Base-by-base conservation (phyloP, 2,329 filamentous ascomycete species). In the Penicillium crustosum region DNA sequence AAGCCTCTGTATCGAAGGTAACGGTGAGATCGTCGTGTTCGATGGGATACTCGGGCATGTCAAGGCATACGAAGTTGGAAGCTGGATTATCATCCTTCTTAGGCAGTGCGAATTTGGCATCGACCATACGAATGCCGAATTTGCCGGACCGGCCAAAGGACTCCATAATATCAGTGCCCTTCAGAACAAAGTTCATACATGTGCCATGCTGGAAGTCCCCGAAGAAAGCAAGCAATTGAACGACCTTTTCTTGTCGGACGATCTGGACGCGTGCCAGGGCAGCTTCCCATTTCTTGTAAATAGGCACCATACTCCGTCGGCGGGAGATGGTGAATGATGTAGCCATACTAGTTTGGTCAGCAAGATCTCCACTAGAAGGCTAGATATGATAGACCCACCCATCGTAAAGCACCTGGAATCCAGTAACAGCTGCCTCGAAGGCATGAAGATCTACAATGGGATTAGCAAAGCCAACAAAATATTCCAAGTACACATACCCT, bases 261-360 rank as follows among this genome's bases (percentile, higher is more conserved):
- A 96, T 81, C 71, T 96, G 92, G 8, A 96, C 80, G 36, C 93
- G 86, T 9, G 90, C 90, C 38, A 82, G 83, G n/a, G 82, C 86
- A 2, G 92, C 90, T 70, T 95, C 91, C 90, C 91, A 95, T 74
- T 94, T 94, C 77, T 96, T 96, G 78, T 95, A 90, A 64, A 96
- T 93, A 0, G 91, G 91, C 17, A 96, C 91, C 13, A 96, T 90
- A 88, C 93, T 94, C 64, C 90, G 85, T 49, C 90, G 86, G 31
- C 92, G 86, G 1, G 92, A 87, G 63, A 96, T 96, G 57, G 89
- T 87, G 73, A 96, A 90, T 0, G 86, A 86, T 8, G 83, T 80
- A 6, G 91, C 91, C 52, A 90, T 75, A 7, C 86, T 78, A 43
- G 39, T 17, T 17, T 25, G 7, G 10, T 51, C 42, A 49, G 39